Base-by-base conservation (phyloP, 176 grass and related monocot genomes). In the Carex littledalei region DNA sequence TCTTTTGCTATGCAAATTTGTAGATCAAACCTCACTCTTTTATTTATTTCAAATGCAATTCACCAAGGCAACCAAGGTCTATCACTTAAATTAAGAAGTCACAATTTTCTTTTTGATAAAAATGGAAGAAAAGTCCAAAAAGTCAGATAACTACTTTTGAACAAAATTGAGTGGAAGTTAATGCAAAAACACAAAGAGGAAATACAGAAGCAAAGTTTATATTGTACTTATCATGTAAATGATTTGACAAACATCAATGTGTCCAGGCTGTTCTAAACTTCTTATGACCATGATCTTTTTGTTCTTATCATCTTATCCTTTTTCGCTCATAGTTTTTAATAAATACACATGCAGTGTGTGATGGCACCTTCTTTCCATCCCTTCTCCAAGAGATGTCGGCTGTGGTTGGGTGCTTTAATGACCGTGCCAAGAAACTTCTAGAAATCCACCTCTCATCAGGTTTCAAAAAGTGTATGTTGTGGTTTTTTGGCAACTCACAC, bases 361-460 rank as follows among this genome's bases (percentile, higher is more conserved):
- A 97, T 37, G 92, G 94, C 31, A 92, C 90, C 18, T 97, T 97
- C 84, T 97, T 97, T 32, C 87, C 94, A 31, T 92, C 89, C 50
- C 90, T 97, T 82, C 81, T 92, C 29, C 63, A 88, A 10, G 90
- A 97, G 87, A 97, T 94, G 94, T 91, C 87, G 14, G 84, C 87
- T 34, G 92, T 97, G 1, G 90, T 97, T 18, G 90, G 90, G n/a
- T 97, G 87, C 84, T 97, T 97, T 85, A 97, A 97, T 65, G 54
- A 91, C 58, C 91, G 85, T 47, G 90, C 92, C 70, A 94, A 88
- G 90, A 92, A 92, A 41, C 88, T 97, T 3, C 92, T 97, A 9
- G 62, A 90, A 20, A 15, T 94, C 17, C 94, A 94, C 81, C 53
- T 97, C 77, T 87, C 94, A 18, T 94, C 94, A 39, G 89, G 94